Conservation (phyloP, 345 rosid species). For the Salix koriyanagi region DNA sequence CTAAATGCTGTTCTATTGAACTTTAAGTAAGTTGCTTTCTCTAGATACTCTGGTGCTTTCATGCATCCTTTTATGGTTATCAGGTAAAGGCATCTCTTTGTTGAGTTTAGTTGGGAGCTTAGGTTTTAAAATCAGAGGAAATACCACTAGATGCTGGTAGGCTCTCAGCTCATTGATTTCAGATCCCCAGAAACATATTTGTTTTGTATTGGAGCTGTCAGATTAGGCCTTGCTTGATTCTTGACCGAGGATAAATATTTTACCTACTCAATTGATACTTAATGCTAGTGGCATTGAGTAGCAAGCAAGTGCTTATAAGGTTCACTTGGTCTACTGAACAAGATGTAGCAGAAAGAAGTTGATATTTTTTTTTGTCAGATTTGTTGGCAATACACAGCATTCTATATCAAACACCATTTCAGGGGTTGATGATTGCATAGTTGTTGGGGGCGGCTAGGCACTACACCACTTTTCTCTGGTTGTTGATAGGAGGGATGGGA, state of each 20-base stretch:
- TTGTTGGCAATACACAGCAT: background rate
- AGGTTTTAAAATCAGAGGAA: background rate
- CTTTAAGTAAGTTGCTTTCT: background rate
- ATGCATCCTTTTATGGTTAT: background rate
- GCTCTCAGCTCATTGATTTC: background rate
- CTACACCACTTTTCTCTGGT: background rate
- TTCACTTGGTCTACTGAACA: background rate
- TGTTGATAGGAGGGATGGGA: background rate
- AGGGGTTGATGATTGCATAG: background rate
- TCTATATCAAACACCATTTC: background rate
- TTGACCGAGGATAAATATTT: background rate
- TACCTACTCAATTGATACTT: background rate
- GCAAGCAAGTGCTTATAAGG: background rate
- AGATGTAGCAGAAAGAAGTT: background rate
- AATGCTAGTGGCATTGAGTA: background rate
- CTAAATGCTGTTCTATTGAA: background rate
- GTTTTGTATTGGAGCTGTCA: background rate
- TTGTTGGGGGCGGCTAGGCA: background rate
- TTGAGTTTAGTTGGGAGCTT: background rate
- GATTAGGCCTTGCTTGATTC: background rate
- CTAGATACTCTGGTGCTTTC: background rate
- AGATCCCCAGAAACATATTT: background rate
- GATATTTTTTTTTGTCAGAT: background rate
- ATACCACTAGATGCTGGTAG: background rate
- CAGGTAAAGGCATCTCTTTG: background rate